Evolutionary conservation across 495 filamentous ascomycete genomes (phyloP), one percentile per base, ranked within the genome.

Genomic region (Astrothelium subdiscretum): DNA sequence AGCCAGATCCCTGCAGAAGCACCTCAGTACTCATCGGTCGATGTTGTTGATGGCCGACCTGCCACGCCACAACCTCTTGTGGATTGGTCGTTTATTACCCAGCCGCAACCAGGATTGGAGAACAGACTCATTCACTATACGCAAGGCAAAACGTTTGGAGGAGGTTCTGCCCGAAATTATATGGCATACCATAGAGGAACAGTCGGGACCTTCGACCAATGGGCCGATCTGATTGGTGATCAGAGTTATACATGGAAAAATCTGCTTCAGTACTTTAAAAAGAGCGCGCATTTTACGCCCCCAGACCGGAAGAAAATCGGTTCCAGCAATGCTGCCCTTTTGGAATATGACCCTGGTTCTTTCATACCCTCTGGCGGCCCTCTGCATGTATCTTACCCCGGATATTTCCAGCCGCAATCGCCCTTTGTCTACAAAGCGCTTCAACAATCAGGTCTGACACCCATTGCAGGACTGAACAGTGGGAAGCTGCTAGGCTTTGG

Each of bases 171-270:
- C 22, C 22, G 57, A 35, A 59, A 59, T 26, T 35, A 42, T 20
- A 42, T 42, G 57, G 57, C 57, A 32, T 59, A 42, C 27, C 59
- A 51, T 48, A 44, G 59, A 31, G 59, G 59, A 22, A 76, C 73
- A 0, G 68, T 52, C 48, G 72, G 70, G 10, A 72, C 78, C 20
- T 80, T 78, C 58, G 66, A 81, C 59, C 64, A 68, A 22, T 83
- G 80, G 79, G 78, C 74, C 27, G 72, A 75, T 10, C 29, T 74
- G 3, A 71, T 73, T 35, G 80, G 75, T 1, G 76, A 81, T 68
- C 31, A 67, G 3, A 71, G 72, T 54, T 84, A 81, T 71, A 69
- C 64, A 2, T 81, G 72, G 63, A 66, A 73, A 3, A 75, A 74
- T 15, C 63, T 79, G 40, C 69, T 77, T 5, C 73, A 67, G 5